These are phyloP conservation scores for Cryptococcus sp. DNA, from an alignment of 1,284 basidiomycete species.

Conservation along the genomic window DNA sequence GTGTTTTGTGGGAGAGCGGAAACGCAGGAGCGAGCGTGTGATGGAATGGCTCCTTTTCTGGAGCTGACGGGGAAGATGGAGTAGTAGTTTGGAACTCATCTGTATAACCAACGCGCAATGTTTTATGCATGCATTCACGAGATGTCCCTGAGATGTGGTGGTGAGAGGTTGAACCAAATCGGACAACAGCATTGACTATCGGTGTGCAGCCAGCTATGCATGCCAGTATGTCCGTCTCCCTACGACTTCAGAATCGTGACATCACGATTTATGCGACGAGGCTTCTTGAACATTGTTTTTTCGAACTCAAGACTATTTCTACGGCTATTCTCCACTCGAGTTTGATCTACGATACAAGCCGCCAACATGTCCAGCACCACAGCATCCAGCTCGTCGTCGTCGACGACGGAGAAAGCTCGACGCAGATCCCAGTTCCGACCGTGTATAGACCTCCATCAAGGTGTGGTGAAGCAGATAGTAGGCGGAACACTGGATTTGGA, in stretches of 20 bases:
- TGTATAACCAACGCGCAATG: neutral
- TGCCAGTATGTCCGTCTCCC: too few relatives aligned
- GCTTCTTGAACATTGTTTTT: too few relatives aligned
- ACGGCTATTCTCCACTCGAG: too few relatives aligned
- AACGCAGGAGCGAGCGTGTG: too few relatives aligned
- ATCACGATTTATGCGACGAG: too few relatives aligned
- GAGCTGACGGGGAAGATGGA: neutral
- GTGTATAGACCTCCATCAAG: constrained; percentile 95
- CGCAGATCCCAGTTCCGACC: constrained; percentile 70
- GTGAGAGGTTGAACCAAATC: too few relatives aligned
- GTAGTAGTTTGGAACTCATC: too few relatives aligned
- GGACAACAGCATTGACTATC: too few relatives aligned
- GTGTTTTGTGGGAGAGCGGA: neutral
- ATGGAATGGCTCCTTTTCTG: neutral
- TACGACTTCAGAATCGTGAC: too few relatives aligned
- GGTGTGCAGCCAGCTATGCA: too few relatives aligned
- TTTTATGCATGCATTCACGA: neutral
- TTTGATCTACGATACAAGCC: neutral
- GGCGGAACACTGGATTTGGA: constrained; percentile 74
- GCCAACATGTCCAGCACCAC: neutral
- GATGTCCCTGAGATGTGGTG: neutral
- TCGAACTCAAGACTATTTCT: too few relatives aligned
- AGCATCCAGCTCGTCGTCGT: neutral
- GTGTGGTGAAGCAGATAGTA: constrained; percentile 97
- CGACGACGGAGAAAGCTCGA: constrained; percentile 6